Percentiles rank a stretch among this genome's conserved stretches.
Evolutionary conservation across 345 rosid genomes (phyloP).

Genomic region (Cochlearia excelsa): DNA sequence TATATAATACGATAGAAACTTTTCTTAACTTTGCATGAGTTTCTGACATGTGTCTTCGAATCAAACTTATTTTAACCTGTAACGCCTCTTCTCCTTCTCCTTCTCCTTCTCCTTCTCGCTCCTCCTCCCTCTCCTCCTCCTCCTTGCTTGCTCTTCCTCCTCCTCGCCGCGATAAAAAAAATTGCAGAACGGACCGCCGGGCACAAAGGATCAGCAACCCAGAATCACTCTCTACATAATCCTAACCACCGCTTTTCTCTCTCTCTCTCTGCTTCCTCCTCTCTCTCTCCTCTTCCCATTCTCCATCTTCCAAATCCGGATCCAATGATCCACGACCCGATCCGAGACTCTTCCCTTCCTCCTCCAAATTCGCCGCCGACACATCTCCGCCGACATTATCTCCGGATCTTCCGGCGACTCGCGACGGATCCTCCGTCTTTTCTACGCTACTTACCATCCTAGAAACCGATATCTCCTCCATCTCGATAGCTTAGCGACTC

Average conservation of each 20-base stretch:
- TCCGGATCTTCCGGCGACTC: slow-evolving; percentile 73
- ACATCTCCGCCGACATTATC: slow-evolving; percentile 69
- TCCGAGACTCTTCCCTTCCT: slow-evolving; percentile 67
- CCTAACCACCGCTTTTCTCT: slow-evolving; percentile 49
- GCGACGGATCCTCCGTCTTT: slow-evolving; percentile 67
- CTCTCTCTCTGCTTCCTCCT: slow-evolving; percentile 68
- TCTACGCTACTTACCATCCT: slow-evolving; percentile 79
- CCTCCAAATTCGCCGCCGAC: slow-evolving; percentile 52
- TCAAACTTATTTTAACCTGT: too few species aligned
- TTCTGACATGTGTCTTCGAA: too few species aligned
- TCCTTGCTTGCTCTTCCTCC: too few species aligned
- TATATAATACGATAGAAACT: too few species aligned
- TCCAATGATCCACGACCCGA: slow-evolving; percentile 43
- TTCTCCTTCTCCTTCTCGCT: too few species aligned
- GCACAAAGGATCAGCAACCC: slow-evolving; percentile 43
- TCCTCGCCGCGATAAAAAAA: slow-evolving; percentile 27
- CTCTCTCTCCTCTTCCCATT: slow-evolving; percentile 36
- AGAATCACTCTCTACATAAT: slow-evolving; percentile 53
- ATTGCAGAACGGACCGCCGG: slow-evolving; percentile 31
- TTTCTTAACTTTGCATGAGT: too few species aligned
- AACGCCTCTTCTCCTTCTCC: too few species aligned
- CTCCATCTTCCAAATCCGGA: slow-evolving; percentile 34
- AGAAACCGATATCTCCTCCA: slow-evolving; percentile 79
- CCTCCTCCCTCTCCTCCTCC: too few species aligned
- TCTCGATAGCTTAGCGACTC: slow-evolving; percentile 65